Evolutionary conservation across 1,284 basidiomycete genomes (phyloP), one percentile per base, ranked within the genome.

Genomic region (Cryptococcus jaspeensis): DNA sequence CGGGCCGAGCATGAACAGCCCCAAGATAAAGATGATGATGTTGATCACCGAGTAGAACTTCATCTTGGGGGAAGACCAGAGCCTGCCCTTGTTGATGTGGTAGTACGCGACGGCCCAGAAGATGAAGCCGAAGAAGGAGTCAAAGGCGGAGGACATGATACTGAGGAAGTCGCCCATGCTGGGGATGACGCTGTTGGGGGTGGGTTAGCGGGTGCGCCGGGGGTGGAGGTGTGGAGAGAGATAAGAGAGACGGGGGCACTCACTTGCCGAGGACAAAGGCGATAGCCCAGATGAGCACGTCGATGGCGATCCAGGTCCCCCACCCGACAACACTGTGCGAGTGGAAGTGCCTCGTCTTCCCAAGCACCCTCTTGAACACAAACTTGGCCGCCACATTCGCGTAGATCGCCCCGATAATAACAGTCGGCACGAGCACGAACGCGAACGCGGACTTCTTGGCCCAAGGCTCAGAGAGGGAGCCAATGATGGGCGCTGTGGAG

Each of bases 241-340:
- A n/a, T 20, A 35, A 4, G 36, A 54, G 37, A 22, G 37, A 13
- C 47, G 49, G 41, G n/a, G 43, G 12, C 0, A 69, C 69, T 70
- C 70, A 77, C 64, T 81, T 80, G 37, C 80, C 85, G 53, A 88
- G 84, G 53, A 87, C 67, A 72, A 84, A 88, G 0, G 82, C 84
- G 32, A 84, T 58, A 13, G 81, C 65, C 85, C 86, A 88, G 12
- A 83, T 82, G 32, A 69, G 66, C 22, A 80, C 77, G 49, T 85
- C 80, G 68, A 87, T 84, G 0, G 67, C 80, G 13, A 80, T 70
- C 86, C 86, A 88, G 0, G 75, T 71, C 0, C 72, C 63, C 86
- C 87, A 88, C 0, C 84, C 85, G 22, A 81, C 57, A 18, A 81
- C 49, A 3, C 84, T 85, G 78, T 88, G 83, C 18, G 77, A 76